Evolutionary conservation across 768 basidiomycete genomes (phyloP), one percentile per base, ranked within the genome.

Genomic region (Paxillus ammoniavirescens): DNA sequence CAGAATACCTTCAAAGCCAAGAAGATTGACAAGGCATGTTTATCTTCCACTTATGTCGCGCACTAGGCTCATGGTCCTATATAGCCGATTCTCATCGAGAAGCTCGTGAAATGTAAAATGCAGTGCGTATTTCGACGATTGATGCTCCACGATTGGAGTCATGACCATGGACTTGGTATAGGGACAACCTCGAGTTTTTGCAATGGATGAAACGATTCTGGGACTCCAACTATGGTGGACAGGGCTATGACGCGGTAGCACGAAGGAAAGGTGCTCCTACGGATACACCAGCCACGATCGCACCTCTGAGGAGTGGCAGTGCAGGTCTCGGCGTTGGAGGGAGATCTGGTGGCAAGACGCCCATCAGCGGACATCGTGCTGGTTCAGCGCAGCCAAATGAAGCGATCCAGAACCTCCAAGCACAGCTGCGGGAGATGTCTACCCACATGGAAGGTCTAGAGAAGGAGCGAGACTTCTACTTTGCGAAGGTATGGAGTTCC

Each of bases 381-480:
- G 84, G 81, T 4, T 84, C 84, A 0, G 77, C 89, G 2, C 80
- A 82, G 65, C 78, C 86, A 9, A 83, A 78, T 59, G 89, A 89
- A 59, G 80, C 82, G 28, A 66, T 94, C 7, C 77, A 83, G 57
- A 77, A 77, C 40, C 73, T 96, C 52, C 89, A 89, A 57, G 72
- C 75, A 0, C 92, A 98, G 70, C 75, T 97, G 51, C 80, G 82
- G 57, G 97, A 98, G 57, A 78, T 97, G 76, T 82, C 83, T 35
- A 69, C 76, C 0, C 89, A 92, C 65, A 75, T 97, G 59, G 93
- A 95, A 66, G 91, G 91, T 1, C 75, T 98, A 37, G 94, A 98
- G 78, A 98, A 94, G 77, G 97, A 99, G 73, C 77, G 95, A 43
- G 95, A 98, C 70, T 98, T 99, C 72, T 99, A 99, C 73, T 99